phyloP scores from a whole-genome alignment of 495 filamentous ascomycete species.

The Aspergillus affinis region DNA sequence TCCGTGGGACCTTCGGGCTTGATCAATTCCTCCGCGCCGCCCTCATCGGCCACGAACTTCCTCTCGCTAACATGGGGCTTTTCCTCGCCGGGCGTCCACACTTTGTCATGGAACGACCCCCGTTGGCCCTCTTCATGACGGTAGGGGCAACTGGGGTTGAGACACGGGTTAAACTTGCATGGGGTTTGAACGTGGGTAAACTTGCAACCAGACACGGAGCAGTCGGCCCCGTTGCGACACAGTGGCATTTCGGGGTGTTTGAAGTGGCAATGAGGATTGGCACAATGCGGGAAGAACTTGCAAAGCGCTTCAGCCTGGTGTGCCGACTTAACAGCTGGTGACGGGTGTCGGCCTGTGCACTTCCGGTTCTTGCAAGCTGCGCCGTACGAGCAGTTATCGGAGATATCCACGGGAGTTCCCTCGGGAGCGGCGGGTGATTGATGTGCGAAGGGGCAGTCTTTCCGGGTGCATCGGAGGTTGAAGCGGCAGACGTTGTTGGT shows the following conservation, averaged over 20 bases:
- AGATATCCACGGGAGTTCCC: constrained; percentile 74
- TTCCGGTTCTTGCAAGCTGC: constrained; percentile 93
- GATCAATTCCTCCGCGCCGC: constrained; percentile 71
- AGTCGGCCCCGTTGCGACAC: constrained; percentile 93
- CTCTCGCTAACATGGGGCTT: constrained; percentile 79
- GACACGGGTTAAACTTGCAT: constrained; percentile 91
- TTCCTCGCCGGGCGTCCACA: constrained; percentile 72
- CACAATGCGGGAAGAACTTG: constrained; percentile 93
- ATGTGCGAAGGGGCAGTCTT: constrained; percentile 89
- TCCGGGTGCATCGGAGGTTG: constrained; percentile 82
- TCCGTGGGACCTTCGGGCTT: constrained; percentile 57
- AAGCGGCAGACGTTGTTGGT: constrained; percentile 67
- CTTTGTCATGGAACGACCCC: constrained; percentile 78
- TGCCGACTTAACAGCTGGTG: constrained; percentile 73
- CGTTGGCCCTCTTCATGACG: constrained; percentile 90
- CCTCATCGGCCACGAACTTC: constrained; percentile 79
- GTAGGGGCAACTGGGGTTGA: constrained; percentile 79
- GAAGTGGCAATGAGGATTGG: constrained; percentile 82
- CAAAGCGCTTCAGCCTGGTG: constrained; percentile 85
- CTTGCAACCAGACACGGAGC: constrained; percentile 78
- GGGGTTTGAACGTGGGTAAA: constrained; percentile 80
- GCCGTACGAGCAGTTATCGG: constrained; percentile 79
- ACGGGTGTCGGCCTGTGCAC: constrained; percentile 88
- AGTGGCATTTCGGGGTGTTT: constrained; percentile 77
- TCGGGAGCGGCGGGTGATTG: constrained; percentile 89